phyloP scores from a whole-genome alignment of 768 basidiomycete genomes.

The Boletus barrowsii region DNA sequence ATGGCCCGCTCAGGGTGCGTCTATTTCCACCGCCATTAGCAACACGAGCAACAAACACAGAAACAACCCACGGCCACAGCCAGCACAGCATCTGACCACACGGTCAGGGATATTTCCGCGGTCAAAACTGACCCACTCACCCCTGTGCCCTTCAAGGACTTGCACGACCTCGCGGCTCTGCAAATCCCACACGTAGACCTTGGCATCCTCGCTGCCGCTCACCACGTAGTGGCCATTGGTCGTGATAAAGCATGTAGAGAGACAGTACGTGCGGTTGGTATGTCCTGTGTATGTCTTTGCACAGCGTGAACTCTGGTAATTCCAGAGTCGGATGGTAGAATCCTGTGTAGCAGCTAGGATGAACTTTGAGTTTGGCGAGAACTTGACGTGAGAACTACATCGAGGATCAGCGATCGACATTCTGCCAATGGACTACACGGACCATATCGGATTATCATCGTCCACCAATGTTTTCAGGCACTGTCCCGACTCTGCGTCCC shows the following conservation, averaged over 20 bases:
- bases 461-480: slow-evolving; percentile 96
- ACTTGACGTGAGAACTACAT: slow-evolving; percentile 77
- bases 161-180: slow-evolving; percentile 78
- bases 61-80: slow-evolving; percentile 62
- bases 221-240: slow-evolving; percentile 65
- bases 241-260: slow-evolving; percentile 65
- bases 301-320: slow-evolving; percentile 85
- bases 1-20: slow-evolving; percentile 70
- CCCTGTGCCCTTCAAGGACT: slow-evolving; percentile 75
- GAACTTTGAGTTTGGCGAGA: slow-evolving; percentile 90
- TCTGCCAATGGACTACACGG: slow-evolving; percentile 13
- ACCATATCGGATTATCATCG: slow-evolving; percentile 95
- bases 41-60: neutral
- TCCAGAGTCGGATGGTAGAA: slow-evolving; percentile 92
- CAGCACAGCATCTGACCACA: slow-evolving; percentile 55
- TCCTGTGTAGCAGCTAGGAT: slow-evolving; percentile 91
- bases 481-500: slow-evolving; percentile 97
- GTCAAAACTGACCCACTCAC: slow-evolving; percentile 36
- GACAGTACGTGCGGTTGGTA: slow-evolving; percentile 79
- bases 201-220: slow-evolving; percentile 88
- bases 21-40: slow-evolving; percentile 38
- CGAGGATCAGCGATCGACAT: slow-evolving; percentile 7
- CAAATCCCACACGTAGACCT: slow-evolving; percentile 87
- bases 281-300: slow-evolving; percentile 93
- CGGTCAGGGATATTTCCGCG: neutral